Evolutionary conservation across 257 asterid genomes (phyloP).

Genomic region (Paulownia fortunei): DNA sequence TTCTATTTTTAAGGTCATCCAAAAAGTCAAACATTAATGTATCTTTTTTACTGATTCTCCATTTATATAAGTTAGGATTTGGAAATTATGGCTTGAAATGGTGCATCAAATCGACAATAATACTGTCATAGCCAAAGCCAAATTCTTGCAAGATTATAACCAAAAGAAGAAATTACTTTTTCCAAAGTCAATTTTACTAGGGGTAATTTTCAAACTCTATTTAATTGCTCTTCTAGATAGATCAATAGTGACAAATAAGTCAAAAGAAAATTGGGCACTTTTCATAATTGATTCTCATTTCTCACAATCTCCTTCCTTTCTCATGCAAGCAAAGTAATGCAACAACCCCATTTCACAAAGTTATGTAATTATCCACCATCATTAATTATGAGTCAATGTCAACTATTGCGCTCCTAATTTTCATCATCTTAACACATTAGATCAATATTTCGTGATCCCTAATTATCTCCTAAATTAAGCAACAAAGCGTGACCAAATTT

Average conservation of each 20-base stretch:
- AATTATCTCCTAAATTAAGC: background rate
- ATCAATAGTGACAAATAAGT: background rate
- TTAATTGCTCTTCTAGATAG: background rate
- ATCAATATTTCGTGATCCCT: background rate
- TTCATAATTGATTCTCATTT: background rate
- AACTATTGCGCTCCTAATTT: background rate
- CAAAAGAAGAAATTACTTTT: too few species aligned
- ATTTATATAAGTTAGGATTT: too few species aligned
- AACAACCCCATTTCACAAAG: background rate
- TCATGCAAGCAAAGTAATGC: background rate
- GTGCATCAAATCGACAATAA: too few species aligned
- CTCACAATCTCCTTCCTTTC: background rate
- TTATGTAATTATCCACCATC: background rate
- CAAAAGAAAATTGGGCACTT: constrained; percentile 9
- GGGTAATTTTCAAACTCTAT: background rate
- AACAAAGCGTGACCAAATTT: background rate
- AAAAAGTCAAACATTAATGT: too few species aligned
- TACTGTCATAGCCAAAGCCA: background rate
- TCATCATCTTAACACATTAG: background rate
- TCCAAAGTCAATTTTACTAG: too few species aligned
- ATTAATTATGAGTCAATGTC: constrained; percentile 13
- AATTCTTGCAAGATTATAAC: background rate
- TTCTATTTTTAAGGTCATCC: too few species aligned
- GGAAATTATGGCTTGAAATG: too few species aligned
- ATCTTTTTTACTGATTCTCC: too few species aligned